Percentiles rank a stretch among this genome's conserved stretches.
Conservation (phyloP, 2,329 filamentous ascomycete genomes). For the Aspergillus costaricaensis region DNA sequence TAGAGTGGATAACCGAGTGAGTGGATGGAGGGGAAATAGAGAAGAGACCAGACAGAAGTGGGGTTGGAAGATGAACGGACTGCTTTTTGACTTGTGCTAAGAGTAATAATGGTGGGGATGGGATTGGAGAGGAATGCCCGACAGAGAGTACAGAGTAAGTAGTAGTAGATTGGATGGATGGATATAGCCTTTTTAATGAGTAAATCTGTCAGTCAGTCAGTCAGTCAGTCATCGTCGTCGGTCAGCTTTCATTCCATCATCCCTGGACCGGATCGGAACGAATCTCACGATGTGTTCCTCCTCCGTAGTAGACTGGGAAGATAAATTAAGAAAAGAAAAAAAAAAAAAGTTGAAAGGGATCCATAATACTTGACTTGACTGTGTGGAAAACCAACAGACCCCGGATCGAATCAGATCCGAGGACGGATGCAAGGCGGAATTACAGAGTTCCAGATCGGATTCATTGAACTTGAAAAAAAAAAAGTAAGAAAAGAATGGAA, state of each 20-base stretch:
- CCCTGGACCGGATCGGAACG: neutral
- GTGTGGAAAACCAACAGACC: conserved; percentile 2
- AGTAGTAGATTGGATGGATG: conserved; percentile 1
- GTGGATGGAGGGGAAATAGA: neutral
- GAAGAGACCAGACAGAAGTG: neutral
- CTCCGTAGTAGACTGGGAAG: neutral
- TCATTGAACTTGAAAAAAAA: too few species aligned
- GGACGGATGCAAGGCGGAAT: conserved; percentile 14
- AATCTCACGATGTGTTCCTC: neutral
- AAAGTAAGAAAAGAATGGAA: neutral
- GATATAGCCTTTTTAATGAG: neutral
- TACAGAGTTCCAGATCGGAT: neutral
- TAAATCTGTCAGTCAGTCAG: neutral
- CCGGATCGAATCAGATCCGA: conserved; percentile 10
- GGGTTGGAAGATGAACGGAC: neutral
- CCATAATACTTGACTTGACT: too few species aligned
- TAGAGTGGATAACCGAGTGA: neutral
- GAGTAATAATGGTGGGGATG: neutral
- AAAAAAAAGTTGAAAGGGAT: neutral
- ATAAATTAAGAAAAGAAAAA: neutral
- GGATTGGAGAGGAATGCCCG: neutral
- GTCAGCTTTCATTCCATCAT: neutral
- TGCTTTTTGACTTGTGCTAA: too few species aligned
- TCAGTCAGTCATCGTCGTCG: neutral
- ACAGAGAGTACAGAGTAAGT: neutral